Percentiles rank a stretch among this genome's conserved stretches.
phyloP scores from a whole-genome alignment of 495 filamentous ascomycete genomes.

The Neurospora sp. region DNA sequence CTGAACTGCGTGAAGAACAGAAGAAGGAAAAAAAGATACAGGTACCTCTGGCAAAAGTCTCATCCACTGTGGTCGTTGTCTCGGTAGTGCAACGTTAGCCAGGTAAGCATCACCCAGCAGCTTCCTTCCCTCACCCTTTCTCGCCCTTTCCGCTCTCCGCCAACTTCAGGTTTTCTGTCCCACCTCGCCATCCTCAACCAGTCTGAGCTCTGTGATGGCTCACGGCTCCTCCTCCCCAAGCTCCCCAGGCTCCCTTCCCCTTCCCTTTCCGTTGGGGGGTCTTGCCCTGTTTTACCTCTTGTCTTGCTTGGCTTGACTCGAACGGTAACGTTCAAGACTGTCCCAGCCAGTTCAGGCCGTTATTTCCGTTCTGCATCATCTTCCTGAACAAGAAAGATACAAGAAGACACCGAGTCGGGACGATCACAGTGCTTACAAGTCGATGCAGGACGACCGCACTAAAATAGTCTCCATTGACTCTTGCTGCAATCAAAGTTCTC shows the following conservation, averaged over 20 bases:
- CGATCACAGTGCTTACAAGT: background rate
- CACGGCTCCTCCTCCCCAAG: background rate
- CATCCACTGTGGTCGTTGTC: background rate
- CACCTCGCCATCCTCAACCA: background rate
- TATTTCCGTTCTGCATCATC: background rate
- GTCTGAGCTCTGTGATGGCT: background rate
- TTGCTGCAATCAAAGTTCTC: background rate
- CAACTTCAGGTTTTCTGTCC: background rate
- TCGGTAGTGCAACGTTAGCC: background rate
- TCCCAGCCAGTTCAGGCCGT: background rate
- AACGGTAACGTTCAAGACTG: background rate
- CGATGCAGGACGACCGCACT: background rate
- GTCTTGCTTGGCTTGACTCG: background rate
- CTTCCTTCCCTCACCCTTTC: background rate
- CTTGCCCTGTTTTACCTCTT: background rate
- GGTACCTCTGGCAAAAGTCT: background rate
- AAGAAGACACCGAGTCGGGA: background rate
- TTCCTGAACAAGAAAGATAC: background rate
- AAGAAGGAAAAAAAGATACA: background rate
- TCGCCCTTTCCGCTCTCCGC: background rate
- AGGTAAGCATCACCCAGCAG: background rate
- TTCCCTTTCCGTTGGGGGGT: background rate
- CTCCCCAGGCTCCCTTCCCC: background rate
- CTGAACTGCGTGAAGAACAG: background rate
- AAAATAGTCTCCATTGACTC: background rate